These are phyloP conservation scores for Corrigiola litoralis DNA, from an alignment of 179 eudicot species.

Conservation along the genomic window DNA sequence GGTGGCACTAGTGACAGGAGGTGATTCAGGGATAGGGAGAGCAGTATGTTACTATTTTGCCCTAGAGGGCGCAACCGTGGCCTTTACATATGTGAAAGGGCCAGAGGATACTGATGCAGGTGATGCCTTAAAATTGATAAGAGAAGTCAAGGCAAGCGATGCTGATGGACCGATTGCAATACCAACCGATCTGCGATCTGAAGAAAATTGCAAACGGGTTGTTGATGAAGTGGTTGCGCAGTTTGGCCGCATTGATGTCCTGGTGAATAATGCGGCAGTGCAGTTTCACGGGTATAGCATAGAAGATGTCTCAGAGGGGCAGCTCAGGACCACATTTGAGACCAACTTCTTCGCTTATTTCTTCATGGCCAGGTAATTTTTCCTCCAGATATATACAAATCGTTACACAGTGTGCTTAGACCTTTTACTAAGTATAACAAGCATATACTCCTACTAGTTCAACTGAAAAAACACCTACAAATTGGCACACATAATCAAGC, in stretches of 20 bases:
- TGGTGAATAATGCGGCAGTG: constrained; percentile 32
- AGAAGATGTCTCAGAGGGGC: constrained; percentile 19
- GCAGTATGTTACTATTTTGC: constrained; percentile 56
- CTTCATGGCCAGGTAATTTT: constrained; percentile 23
- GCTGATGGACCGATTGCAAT: constrained; percentile 53
- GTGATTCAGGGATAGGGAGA: constrained; percentile 75
- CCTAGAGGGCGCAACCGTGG: constrained; percentile 70
- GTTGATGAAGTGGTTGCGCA: constrained; percentile 22
- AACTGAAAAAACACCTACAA: too few species aligned
- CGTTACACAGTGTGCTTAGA: not conserved
- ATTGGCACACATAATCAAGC: too few species aligned
- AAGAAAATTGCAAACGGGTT: constrained; percentile 20
- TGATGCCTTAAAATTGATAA: constrained; percentile 44
- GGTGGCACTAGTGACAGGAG: constrained; percentile 71
- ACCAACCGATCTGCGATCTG: constrained; percentile 41
- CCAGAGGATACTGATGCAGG: constrained; percentile 54
- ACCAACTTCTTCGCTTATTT: constrained; percentile 27
- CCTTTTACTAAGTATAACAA: not conserved
- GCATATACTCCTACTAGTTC: not conserved
- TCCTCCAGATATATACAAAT: too few species aligned
- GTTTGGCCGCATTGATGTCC: constrained; percentile 26
- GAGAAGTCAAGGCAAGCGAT: constrained; percentile 26
- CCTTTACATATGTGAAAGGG: constrained; percentile 60
- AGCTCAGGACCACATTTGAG: constrained; percentile 18
- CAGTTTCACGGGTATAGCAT: constrained; percentile 6